A percentile compares a stretch with the other conserved stretches of the same genome.
Conservation (phyloP, 2,329 filamentous ascomycete genomes). For the Pseudofabraea citricarpa region DNA sequence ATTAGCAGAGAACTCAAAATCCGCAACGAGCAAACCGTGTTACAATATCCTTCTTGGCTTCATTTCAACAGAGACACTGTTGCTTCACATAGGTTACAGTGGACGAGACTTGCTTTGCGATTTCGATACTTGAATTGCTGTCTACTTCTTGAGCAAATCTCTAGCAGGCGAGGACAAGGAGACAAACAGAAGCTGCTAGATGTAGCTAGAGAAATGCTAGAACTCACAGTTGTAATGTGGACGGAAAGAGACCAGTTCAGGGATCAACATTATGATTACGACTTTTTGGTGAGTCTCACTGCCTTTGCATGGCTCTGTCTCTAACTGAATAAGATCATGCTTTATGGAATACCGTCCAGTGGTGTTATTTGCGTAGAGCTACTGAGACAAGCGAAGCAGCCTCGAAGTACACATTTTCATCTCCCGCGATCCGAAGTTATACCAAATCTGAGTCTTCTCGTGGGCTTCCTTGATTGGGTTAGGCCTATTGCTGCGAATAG, state of each 20-base stretch:
- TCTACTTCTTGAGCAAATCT: constrained; percentile 13
- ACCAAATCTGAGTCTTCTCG: constrained; percentile 11
- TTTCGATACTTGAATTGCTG: constrained; percentile 11
- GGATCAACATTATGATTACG: constrained; percentile 7
- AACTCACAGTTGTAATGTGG: constrained; percentile 14
- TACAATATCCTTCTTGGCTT: constrained; percentile 3
- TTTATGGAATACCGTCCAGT: constrained; percentile 16
- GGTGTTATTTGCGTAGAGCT: constrained; percentile 19
- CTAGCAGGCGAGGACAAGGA: constrained; percentile 10
- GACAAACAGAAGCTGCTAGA: constrained; percentile 11
- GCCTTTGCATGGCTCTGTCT: too few species aligned
- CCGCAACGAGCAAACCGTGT: constrained; percentile 5
- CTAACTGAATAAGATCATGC: constrained; percentile 20
- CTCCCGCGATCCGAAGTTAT: constrained; percentile 15
- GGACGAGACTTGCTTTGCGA: constrained; percentile 8
- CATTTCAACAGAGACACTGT: constrained; percentile 9
- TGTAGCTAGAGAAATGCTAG: constrained; percentile 13
- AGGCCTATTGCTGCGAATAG: constrained; percentile 13
- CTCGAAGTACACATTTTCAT: constrained; percentile 5
- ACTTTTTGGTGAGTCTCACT: constrained; percentile 13
- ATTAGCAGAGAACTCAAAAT: constrained; percentile 8
- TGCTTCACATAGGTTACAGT: constrained; percentile 3
- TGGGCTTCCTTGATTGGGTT: constrained; percentile 17
- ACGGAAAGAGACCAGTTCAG: constrained; percentile 10
- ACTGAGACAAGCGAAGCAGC: constrained; percentile 13